Percentiles rank a stretch among this genome's conserved stretches.
These are phyloP conservation scores for Crucibulum laeve DNA, from an alignment of 768 basidiomycete species.

Conservation along the genomic window DNA sequence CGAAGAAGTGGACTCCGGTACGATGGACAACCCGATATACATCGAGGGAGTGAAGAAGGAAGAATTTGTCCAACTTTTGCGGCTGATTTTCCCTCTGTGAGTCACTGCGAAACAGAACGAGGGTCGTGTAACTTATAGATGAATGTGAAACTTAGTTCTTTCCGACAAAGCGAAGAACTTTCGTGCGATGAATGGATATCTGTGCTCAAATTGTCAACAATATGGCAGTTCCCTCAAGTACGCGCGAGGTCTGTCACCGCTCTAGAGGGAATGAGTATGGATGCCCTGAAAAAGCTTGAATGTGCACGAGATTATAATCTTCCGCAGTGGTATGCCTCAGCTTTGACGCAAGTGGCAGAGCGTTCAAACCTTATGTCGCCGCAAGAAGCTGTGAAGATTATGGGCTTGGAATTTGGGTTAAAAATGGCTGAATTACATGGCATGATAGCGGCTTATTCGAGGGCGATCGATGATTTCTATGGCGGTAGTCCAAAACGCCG, in stretches of 20 bases:
- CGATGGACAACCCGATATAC: background rate
- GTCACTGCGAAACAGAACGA: background rate
- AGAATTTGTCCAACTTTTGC: conserved; percentile 10
- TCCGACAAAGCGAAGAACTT: background rate
- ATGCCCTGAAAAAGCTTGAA: background rate
- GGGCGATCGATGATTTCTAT: no score
- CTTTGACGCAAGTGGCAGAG: no score
- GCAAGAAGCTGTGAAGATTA: no score
- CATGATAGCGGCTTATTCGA: no score
- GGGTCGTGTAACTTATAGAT: background rate
- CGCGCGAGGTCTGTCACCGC: background rate
- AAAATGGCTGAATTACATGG: no score
- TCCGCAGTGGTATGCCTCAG: no score
- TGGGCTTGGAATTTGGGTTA: no score
- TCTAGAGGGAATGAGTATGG: background rate
- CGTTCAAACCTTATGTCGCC: no score
- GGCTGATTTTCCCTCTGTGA: conserved; percentile 13
- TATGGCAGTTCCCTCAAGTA: background rate
- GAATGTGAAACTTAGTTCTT: background rate
- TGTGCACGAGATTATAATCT: no score
- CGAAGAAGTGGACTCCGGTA: background rate
- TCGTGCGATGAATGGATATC: background rate
- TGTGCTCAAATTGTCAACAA: background rate
- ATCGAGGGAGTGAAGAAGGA: conserved; percentile 6
- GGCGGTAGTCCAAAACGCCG: no score